Conservation (phyloP, 495 filamentous ascomycete genomes). For the Antarctomyces pellizariae region DNA sequence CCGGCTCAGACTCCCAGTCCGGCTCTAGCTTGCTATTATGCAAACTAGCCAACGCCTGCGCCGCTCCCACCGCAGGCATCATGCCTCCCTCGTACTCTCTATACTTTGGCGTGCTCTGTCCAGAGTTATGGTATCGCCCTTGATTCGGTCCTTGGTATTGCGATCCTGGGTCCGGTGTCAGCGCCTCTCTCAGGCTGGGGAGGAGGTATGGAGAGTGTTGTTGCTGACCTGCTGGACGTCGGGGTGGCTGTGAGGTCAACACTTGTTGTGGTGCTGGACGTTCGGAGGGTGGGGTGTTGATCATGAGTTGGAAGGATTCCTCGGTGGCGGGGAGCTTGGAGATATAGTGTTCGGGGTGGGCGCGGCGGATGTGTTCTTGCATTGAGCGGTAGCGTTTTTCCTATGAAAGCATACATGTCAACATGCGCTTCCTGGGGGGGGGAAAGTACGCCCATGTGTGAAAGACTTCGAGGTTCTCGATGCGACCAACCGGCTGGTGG, state of each 20-base stretch:
- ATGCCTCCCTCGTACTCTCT: no score
- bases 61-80: conserved; percentile 50
- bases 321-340: conserved; percentile 96
- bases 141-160: no score
- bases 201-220: no score
- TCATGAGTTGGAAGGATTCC: conserved; percentile 93
- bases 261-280: conserved; percentile 39
- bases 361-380: conserved; percentile 96
- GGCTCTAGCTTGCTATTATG: conserved; percentile 59
- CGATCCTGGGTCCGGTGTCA: no score
- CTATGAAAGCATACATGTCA: conserved; percentile 24
- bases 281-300: conserved; percentile 69
- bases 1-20: conserved; percentile 69
- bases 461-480: conserved; percentile 5
- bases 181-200: no score
- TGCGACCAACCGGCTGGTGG: conserved; percentile 8
- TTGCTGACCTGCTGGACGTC: no score
- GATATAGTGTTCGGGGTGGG: conserved; percentile 94
- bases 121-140: no score
- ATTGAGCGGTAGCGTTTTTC: conserved; percentile 97
- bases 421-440: conserved; percentile 7
- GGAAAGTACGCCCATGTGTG: conserved; percentile 1
- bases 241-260: no score
- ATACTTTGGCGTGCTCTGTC: no score
- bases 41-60: conserved; percentile 69